A percentile compares a stretch with the other conserved stretches of the same genome.
Evolutionary conservation across 2,329 filamentous ascomycete genomes (phyloP).

Genomic region (Aspergillus hiratsukae): DNA sequence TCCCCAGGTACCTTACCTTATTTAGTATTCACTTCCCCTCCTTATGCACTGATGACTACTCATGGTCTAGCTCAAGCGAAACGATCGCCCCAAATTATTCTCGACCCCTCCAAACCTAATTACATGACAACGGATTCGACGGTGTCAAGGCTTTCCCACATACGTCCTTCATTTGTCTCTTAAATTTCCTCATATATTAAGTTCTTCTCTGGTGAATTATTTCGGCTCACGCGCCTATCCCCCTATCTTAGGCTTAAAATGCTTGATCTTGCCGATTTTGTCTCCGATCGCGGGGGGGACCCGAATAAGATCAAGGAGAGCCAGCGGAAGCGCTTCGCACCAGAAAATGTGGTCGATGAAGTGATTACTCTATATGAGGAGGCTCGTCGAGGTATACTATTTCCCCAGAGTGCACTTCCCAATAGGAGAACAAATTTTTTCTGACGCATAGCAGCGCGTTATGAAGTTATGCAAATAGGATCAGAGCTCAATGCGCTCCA

Average conservation of each 20-base stretch:
- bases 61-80: not conserved
- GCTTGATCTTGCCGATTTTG: constrained; percentile 75
- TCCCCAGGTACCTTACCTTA: not conserved
- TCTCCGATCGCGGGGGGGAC: constrained; percentile 82
- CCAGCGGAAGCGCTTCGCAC: constrained; percentile 75
- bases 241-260: constrained; percentile 41
- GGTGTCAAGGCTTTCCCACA: not conserved
- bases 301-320: constrained; percentile 88
- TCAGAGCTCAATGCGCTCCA: constrained; percentile 82
- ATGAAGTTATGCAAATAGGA: constrained; percentile 73
- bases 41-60: not conserved
- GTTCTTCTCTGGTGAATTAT: not conserved
- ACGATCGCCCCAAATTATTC: not conserved
- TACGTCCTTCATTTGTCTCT: not conserved
- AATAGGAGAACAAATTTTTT: not conserved
- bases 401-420: not conserved
- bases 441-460: constrained; percentile 53
- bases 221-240: not conserved
- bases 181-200: not conserved
- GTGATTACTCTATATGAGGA: constrained; percentile 84
- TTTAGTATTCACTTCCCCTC: not conserved
- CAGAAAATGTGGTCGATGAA: constrained; percentile 82
- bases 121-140: not conserved
- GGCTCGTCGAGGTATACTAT: constrained; percentile 64
- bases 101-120: not conserved